Conservation (phyloP, 371 early-diverging fungal species). For the Mortierella sp. region DNA sequence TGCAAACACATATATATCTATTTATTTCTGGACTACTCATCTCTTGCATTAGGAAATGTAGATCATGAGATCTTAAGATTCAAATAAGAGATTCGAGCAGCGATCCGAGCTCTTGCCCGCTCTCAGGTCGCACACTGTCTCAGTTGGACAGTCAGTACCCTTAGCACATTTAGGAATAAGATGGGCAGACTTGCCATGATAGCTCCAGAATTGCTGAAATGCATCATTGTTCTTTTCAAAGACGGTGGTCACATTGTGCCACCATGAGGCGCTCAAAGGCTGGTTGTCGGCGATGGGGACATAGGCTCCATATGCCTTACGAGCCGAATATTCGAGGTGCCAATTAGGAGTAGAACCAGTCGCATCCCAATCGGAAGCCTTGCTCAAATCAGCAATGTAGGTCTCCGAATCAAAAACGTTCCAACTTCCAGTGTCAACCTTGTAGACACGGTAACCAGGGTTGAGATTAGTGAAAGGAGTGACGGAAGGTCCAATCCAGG, state of each 20-base stretch:
- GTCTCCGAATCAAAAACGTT: constrained; percentile 61
- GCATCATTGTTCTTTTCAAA: constrained; percentile 56
- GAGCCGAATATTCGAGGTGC: constrained; percentile 70
- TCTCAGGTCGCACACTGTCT: constrained; percentile 60
- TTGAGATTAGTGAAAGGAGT: constrained; percentile 58
- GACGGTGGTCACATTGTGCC: constrained; percentile 66
- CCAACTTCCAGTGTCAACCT: constrained; percentile 59
- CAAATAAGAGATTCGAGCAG: constrained; percentile 17
- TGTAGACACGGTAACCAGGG: constrained; percentile 59
- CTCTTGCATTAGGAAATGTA: too few species aligned
- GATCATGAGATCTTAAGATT: too few species aligned
- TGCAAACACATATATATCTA: too few species aligned
- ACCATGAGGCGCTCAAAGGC: constrained; percentile 66
- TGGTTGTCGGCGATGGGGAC: constrained; percentile 33
- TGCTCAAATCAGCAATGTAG: constrained; percentile 61
- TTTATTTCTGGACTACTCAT: too few species aligned
- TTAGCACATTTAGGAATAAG: constrained; percentile 35
- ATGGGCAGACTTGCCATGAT: constrained; percentile 58
- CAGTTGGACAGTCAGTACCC: constrained; percentile 55
- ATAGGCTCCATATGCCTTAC: constrained; percentile 54
- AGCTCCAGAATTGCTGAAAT: constrained; percentile 59
- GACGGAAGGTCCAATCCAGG: constrained; percentile 59
- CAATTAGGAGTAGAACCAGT: constrained; percentile 56
- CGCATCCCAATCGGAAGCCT: constrained; percentile 55
- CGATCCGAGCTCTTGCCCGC: constrained; percentile 60